Conservation (phyloP, 1,284 basidiomycete species). For the Pyrrhoderma noxium region DNA sequence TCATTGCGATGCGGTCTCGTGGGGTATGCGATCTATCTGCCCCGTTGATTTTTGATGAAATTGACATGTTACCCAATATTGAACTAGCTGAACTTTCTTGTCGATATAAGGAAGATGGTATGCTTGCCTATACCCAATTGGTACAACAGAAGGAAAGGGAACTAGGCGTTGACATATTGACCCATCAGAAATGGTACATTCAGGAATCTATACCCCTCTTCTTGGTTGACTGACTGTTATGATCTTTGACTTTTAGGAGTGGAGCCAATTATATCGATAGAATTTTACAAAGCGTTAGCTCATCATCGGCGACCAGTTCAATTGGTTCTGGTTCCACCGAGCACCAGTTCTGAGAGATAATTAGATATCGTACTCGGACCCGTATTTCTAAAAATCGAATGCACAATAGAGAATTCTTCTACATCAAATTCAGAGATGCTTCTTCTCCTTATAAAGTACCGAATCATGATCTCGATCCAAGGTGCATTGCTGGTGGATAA, state of each 20-base stretch:
- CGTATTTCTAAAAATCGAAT: background rate
- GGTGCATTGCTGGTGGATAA: no score
- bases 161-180: conserved; percentile 87
- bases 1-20: conserved; percentile 77
- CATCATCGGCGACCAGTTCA: conserved; percentile 75
- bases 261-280: conserved; percentile 84
- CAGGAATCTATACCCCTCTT: conserved; percentile 4
- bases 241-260: conserved; percentile 51
- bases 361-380: background rate
- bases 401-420: background rate
- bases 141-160: conserved; percentile 86
- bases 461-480: no score
- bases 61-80: background rate
- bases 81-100: conserved; percentile 63
- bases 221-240: background rate
- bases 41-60: conserved; percentile 15
- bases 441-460: background rate
- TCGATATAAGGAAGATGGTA: conserved; percentile 75
- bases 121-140: conserved; percentile 82
- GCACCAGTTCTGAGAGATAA: conserved; percentile 65
- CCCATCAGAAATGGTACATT: conserved; percentile 80
- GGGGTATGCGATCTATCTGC: conserved; percentile 41
- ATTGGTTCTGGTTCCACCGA: conserved; percentile 84
- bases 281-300: conserved; percentile 69
- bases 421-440: background rate